These are phyloP conservation scores for Fragaria ananassa DNA, from an alignment of 306 rosid species.

Conservation along the genomic window DNA sequence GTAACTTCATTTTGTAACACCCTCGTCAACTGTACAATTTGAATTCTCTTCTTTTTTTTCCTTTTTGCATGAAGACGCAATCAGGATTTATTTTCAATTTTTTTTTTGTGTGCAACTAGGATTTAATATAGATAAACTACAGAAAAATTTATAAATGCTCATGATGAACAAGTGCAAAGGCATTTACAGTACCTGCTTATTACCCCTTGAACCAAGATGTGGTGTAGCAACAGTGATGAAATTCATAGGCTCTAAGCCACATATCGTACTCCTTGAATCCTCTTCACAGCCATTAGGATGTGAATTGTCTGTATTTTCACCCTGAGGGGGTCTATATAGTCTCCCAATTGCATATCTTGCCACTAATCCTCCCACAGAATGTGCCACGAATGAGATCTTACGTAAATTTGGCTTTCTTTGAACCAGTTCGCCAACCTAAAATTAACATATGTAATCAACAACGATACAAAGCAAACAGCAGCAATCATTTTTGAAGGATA, in stretches of 20 bases:
- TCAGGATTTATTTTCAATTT: neutral
- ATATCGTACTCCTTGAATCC: conserved; percentile 51
- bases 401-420: conserved; percentile 61
- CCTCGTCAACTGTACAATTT: neutral
- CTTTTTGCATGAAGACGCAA: neutral
- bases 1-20: neutral
- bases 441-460: conserved; percentile 24
- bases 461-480: neutral
- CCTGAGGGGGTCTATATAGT: conserved; percentile 58
- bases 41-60: neutral
- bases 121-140: neutral
- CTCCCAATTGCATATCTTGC: conserved; percentile 90
- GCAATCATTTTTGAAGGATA: conserved; percentile 8
- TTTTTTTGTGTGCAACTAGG: neutral
- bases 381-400: conserved; percentile 83
- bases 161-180: neutral
- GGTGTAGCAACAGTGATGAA: conserved; percentile 94
- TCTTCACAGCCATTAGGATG: conserved; percentile 32
- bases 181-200: conserved; percentile 66
- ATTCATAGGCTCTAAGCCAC: conserved; percentile 85
- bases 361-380: conserved; percentile 95
- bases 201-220: conserved; percentile 96
- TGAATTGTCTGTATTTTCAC: conserved; percentile 31
- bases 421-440: conserved; percentile 68
- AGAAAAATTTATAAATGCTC: neutral